Evolutionary conservation across 306 rosid genomes (phyloP), one percentile per base, ranked within the genome.

Genomic region (Glycine tomentella): DNA sequence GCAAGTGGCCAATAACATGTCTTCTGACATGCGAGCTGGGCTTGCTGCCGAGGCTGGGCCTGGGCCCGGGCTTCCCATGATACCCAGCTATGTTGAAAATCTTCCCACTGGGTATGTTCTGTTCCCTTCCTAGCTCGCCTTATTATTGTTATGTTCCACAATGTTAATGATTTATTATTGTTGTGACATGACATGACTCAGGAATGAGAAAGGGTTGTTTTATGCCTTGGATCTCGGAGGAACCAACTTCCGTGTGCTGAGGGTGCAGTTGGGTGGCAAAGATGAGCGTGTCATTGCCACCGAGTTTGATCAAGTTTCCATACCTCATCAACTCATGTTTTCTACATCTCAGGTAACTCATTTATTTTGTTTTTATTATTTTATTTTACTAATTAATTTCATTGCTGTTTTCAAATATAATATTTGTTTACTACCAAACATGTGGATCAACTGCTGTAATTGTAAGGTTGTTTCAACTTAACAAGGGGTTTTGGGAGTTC

Each of bases 221-320:
- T 95, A 93, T 87, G 99, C 95, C 14, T 79, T 92, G 92, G 99
- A 95, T 90, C 97, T 95, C 48, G 99, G 99, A 31, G 99, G 99
- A 55, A 91, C 99, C 2, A 93, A 95, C 77, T 95, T 95, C 83
- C 87, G 97, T 59, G 97, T 93, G 84, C 82, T 95, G 77, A 89
- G 97, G 72, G 97, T 95, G 31, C 95, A 92, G 63, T 77, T 95
- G 69, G 99, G 95, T 61, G 97, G 99, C 33, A 86, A 88, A 62
- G 81, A 93, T 80, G 91, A 88, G 48, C 93, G 95, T 36, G 93
- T 95, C 8, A 75, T 93, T 65, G 92, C 90, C 72, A 86, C 94
- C 0, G 95, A 95, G 42, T 95, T 89, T 52, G 93, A 95, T 8
- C 97, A 90, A 90, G 88, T 91, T 15, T 74, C 97, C 15, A 92